These are phyloP conservation scores for Naganishia liquefaciens DNA, from an alignment of 1,284 basidiomycete genomes.

Conservation along the genomic window DNA sequence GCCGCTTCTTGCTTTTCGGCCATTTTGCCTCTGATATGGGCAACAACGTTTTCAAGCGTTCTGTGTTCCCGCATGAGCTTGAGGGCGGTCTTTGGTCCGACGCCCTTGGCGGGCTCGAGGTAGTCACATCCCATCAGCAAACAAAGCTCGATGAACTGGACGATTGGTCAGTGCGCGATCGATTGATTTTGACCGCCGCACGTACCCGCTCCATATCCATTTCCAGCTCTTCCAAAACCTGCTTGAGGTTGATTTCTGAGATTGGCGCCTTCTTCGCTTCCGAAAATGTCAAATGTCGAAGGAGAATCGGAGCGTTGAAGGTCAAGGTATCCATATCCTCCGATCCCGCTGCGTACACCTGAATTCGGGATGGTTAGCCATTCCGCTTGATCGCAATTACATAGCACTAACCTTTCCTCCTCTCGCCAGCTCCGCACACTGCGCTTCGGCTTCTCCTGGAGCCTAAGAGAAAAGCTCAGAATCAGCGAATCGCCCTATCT, in stretches of 20 bases:
- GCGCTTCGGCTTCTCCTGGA: constrained; percentile 96
- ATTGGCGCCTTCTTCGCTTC: constrained; percentile 99
- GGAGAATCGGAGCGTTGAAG: constrained; percentile 85
- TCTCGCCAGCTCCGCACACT: constrained; percentile 94
- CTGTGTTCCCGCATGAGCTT: constrained; percentile 88
- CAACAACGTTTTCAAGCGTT: constrained; percentile 76
- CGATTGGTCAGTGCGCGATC: neutral
- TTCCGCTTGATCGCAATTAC: too few relatives aligned
- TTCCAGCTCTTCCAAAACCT: constrained; percentile 80
- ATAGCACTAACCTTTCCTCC: constrained; percentile 72
- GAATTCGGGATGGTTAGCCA: constrained; percentile 30
- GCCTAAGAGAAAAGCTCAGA: constrained; percentile 61
- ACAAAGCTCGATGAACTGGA: constrained; percentile 88
- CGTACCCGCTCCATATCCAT: constrained; percentile 87
- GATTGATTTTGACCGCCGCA: neutral
- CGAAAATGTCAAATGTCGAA: constrained; percentile 96
- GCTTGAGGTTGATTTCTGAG: constrained; percentile 81
- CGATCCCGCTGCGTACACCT: constrained; percentile 95
- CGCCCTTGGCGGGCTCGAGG: constrained; percentile 65
- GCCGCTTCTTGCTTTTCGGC: constrained; percentile 52
- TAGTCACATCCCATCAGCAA: constrained; percentile 98
- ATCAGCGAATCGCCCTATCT: neutral
- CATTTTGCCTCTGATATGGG: constrained; percentile 77
- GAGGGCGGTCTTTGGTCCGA: constrained; percentile 74
- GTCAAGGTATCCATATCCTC: constrained; percentile 99